A percentile compares a stretch with the other conserved stretches of the same genome.
phyloP scores from a whole-genome alignment of 306 rosid genomes.

The Quercus bicolor region DNA sequence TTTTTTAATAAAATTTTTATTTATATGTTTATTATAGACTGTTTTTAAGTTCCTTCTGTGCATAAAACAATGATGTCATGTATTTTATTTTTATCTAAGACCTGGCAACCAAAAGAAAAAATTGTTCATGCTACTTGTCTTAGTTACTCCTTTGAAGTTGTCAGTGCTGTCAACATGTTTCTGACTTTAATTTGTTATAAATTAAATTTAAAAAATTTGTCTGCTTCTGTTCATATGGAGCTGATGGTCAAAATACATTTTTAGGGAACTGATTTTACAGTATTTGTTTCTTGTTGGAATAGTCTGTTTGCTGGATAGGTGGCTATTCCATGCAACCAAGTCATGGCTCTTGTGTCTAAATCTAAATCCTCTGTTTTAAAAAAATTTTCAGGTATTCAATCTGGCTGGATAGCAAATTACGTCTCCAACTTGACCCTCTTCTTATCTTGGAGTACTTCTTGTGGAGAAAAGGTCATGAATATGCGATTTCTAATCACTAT shows the following conservation, averaged over 20 bases:
- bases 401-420: slow-evolving; percentile 95
- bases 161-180: not conserved
- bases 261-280: not conserved
- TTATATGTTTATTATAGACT: too few species aligned
- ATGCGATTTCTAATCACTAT: slow-evolving; percentile 80
- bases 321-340: not conserved
- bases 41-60: not conserved
- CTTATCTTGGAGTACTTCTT: slow-evolving; percentile 83
- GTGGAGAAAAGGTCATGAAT: slow-evolving; percentile 86
- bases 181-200: not conserved
- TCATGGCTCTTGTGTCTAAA: not conserved
- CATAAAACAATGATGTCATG: not conserved
- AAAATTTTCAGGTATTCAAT: slow-evolving; percentile 71
- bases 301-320: not conserved
- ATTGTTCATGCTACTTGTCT: not conserved
- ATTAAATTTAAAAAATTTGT: not conserved
- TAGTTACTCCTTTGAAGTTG: not conserved
- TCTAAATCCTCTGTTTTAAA: slow-evolving; percentile 11
- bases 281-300: not conserved
- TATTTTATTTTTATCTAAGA: not conserved
- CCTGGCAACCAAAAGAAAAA: not conserved
- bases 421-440: slow-evolving; percentile 85
- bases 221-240: not conserved
- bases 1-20: too few species aligned
- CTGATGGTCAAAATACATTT: not conserved